A percentile compares a stretch with the other conserved stretches of the same genome.
Conservation (phyloP, 2,329 filamentous ascomycete genomes). For the Exophiala xenobiotica region DNA sequence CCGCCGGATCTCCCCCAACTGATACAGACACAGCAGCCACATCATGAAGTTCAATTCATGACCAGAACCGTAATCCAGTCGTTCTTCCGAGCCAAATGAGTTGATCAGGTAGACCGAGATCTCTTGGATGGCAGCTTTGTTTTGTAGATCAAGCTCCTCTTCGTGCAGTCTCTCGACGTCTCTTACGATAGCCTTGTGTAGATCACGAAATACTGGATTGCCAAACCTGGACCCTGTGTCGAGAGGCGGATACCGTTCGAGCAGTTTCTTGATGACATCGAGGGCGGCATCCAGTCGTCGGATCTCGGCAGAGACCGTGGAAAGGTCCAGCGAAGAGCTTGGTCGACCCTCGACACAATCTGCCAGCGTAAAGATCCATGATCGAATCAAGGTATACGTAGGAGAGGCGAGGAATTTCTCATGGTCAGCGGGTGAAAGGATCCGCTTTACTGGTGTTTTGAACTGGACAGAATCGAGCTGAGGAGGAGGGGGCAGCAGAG, state of each 20-base stretch:
- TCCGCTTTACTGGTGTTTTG: slow-evolving; percentile 69
- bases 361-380: slow-evolving; percentile 83
- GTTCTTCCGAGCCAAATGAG: slow-evolving; percentile 78
- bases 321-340: slow-evolving; percentile 59
- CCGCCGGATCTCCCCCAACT: slow-evolving; percentile 64
- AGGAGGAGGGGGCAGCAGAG: slow-evolving; percentile 67
- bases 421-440: slow-evolving; percentile 78
- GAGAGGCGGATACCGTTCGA: slow-evolving; percentile 71
- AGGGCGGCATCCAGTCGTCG: slow-evolving; percentile 68
- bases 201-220: slow-evolving; percentile 84
- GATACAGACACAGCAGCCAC: slow-evolving; percentile 92
- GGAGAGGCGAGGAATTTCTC: slow-evolving; percentile 75
- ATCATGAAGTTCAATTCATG: slow-evolving; percentile 97
- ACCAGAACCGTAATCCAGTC: slow-evolving; percentile 95
- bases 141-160: slow-evolving; percentile 39
- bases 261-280: slow-evolving; percentile 64
- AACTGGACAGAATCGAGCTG: slow-evolving; percentile 62
- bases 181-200: slow-evolving; percentile 59
- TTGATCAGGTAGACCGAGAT: slow-evolving; percentile 76
- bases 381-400: slow-evolving; percentile 71
- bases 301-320: slow-evolving; percentile 62
- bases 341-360: slow-evolving; percentile 74
- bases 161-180: slow-evolving; percentile 44
- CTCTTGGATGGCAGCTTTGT: slow-evolving; percentile 62
- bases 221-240: slow-evolving; percentile 92